Evolutionary conservation across 1,284 basidiomycete genomes (phyloP).

Genomic region (Ganoderma resinaceum): DNA sequence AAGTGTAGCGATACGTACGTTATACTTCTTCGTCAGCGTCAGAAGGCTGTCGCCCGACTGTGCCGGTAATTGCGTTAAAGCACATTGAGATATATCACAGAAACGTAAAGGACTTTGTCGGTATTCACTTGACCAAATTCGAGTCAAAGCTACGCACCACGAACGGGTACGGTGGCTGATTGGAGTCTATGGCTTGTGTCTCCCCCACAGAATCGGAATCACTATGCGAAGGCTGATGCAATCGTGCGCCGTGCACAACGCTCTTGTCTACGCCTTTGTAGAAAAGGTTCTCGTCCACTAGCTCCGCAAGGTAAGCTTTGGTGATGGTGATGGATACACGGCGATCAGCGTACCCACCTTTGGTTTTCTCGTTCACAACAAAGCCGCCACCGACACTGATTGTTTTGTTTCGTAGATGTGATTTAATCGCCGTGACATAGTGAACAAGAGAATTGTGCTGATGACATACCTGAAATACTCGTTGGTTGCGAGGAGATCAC

Average conservation of each 20-base stretch:
- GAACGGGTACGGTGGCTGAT: constrained; percentile 84
- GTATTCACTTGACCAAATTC: not conserved
- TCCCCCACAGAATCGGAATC: constrained; percentile 42
- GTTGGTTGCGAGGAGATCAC: constrained; percentile 92
- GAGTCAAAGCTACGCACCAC: constrained; percentile 37
- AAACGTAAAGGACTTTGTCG: not conserved
- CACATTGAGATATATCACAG: not conserved
- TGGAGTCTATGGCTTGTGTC: constrained; percentile 38
- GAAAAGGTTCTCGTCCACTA: constrained; percentile 93
- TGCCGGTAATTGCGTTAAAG: not conserved
- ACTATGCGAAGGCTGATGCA: constrained; percentile 70
- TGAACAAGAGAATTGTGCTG: not conserved
- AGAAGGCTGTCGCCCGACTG: constrained; percentile 81
- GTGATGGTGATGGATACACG: not conserved
- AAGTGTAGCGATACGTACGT: constrained; percentile 56
- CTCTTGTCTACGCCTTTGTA: constrained; percentile 94
- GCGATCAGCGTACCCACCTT: constrained; percentile 52
- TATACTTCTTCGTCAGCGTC: constrained; percentile 82
- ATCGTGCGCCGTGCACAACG: constrained; percentile 78
- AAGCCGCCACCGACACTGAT: constrained; percentile 88
- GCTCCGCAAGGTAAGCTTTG: constrained; percentile 12
- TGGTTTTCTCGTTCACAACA: constrained; percentile 90
- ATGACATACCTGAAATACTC: constrained; percentile 81
- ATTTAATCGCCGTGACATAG: not conserved
- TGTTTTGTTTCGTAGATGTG: not conserved